Evolutionary conservation across 2,329 filamentous ascomycete genomes (phyloP).

Genomic region (Trichoderma endophyticum): DNA sequence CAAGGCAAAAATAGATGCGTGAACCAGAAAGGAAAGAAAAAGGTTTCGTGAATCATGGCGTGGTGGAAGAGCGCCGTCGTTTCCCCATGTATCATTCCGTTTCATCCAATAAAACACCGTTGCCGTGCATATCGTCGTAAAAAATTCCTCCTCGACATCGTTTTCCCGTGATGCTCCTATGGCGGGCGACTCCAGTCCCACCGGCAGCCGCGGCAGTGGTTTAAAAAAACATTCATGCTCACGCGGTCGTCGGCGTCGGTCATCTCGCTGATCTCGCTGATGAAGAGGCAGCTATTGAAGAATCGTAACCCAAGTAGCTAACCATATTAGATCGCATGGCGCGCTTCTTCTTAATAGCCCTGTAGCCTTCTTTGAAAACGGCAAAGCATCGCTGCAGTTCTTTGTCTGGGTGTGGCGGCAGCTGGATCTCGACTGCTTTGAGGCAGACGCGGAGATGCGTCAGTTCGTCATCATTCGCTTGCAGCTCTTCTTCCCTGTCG

Average conservation of each 20-base stretch:
- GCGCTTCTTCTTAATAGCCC: conserved; percentile 46
- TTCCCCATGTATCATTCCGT: conserved; percentile 7
- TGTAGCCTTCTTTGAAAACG: conserved; percentile 60
- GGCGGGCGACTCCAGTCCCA: not conserved
- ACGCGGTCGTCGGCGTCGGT: not conserved
- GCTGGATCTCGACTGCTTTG: conserved; percentile 60
- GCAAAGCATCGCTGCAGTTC: conserved; percentile 58
- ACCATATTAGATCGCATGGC: conserved; percentile 32
- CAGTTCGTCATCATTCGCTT: conserved; percentile 58
- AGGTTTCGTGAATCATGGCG: conserved; percentile 12
- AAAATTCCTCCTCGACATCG: not conserved
- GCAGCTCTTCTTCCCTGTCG: conserved; percentile 52
- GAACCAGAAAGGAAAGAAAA: not conserved
- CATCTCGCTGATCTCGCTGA: conserved; percentile 22
- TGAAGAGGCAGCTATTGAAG: conserved; percentile 28
- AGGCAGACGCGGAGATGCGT: conserved; percentile 60
- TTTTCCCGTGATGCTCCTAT: not conserved
- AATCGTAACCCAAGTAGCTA: conserved; percentile 29
- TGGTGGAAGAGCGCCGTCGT: conserved; percentile 4
- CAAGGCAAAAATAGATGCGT: not conserved
- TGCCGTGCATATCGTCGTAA: conserved; percentile 6
- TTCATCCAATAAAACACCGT: conserved; percentile 7
- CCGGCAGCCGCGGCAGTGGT: not conserved
- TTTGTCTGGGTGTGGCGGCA: conserved; percentile 49
- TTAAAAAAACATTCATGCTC: not conserved